Percentiles rank a stretch among this genome's conserved stretches.
Evolutionary conservation across 2,329 filamentous ascomycete genomes (phyloP).

Genomic region (Pseudocercospora macadamiae): DNA sequence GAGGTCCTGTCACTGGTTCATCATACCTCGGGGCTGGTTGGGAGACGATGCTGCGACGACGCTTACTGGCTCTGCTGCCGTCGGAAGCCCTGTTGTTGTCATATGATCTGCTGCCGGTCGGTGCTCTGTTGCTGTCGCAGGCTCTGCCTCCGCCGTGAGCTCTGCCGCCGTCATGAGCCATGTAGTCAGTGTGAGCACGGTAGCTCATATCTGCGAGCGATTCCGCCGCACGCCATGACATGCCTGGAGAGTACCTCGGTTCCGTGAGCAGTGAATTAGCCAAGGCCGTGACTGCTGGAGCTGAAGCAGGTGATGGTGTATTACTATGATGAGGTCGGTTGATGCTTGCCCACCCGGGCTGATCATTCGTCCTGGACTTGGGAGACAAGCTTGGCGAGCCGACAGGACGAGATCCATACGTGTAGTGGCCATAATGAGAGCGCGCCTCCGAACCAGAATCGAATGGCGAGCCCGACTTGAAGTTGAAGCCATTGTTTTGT

Average conservation of each 20-base stretch:
- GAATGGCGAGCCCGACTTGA: conserved; percentile 34
- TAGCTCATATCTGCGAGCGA: background rate
- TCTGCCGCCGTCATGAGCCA: background rate
- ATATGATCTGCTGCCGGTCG: too few species aligned
- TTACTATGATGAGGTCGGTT: conserved; percentile 22
- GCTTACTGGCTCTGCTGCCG: conserved; percentile 11
- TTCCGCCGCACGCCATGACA: conserved; percentile 27
- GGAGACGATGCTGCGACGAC: conserved; percentile 16
- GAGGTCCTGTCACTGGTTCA: conserved; percentile 4
- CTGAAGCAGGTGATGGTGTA: conserved; percentile 7
- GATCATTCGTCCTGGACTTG: conserved; percentile 26
- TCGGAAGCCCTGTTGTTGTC: background rate
- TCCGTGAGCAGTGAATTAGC: conserved; percentile 26
- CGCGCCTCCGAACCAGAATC: conserved; percentile 21
- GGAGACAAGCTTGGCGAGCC: conserved; percentile 35
- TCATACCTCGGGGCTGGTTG: conserved; percentile 6
- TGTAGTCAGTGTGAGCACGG: background rate
- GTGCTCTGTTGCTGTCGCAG: too few species aligned
- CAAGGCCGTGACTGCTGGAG: conserved; percentile 16
- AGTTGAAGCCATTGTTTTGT: conserved; percentile 16
- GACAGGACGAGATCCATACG: conserved; percentile 11
- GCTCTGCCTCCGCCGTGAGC: too few species aligned
- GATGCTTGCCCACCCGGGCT: conserved; percentile 33
- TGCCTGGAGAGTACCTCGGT: conserved; percentile 24
- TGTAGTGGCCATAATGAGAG: conserved; percentile 16